Conservation (phyloP, 2,329 filamentous ascomycete genomes). For the Clonostachys rhizophaga region DNA sequence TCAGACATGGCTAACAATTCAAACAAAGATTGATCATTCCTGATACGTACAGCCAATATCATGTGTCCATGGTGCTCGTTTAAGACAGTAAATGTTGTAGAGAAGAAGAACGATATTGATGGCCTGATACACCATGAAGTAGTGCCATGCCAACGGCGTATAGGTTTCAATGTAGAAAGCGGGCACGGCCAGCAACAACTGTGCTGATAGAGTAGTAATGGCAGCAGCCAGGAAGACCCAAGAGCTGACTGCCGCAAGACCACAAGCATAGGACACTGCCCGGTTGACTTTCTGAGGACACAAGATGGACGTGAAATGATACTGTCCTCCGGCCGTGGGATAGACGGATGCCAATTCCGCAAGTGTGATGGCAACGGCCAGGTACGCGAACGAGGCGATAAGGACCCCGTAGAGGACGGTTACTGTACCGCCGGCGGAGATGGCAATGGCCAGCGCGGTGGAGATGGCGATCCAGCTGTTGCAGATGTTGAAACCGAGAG, state of each 20-base stretch:
- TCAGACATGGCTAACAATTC: no score
- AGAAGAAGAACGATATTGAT: no score
- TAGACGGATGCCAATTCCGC: neutral
- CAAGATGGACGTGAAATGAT: neutral
- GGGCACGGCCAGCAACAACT: neutral
- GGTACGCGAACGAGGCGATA: no score
- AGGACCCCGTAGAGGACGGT: no score
- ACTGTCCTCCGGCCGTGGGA: neutral
- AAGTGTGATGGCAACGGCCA: neutral
- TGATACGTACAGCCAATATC: no score
- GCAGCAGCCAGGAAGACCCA: neutral
- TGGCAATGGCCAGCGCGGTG: no score
- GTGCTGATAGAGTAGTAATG: neutral
- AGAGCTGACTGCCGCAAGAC: neutral
- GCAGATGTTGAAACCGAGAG: no score
- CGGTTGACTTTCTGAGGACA: neutral
- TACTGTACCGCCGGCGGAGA: no score
- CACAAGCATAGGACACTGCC: neutral
- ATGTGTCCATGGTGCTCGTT: no score
- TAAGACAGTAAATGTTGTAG: no score
- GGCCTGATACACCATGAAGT: neutral
- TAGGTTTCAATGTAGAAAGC: neutral
- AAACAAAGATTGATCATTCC: no score
- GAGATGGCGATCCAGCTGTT: no score
- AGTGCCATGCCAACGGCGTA: neutral